phyloP scores from a whole-genome alignment of 768 basidiomycete species.

The Holtermannia corniformis region DNA sequence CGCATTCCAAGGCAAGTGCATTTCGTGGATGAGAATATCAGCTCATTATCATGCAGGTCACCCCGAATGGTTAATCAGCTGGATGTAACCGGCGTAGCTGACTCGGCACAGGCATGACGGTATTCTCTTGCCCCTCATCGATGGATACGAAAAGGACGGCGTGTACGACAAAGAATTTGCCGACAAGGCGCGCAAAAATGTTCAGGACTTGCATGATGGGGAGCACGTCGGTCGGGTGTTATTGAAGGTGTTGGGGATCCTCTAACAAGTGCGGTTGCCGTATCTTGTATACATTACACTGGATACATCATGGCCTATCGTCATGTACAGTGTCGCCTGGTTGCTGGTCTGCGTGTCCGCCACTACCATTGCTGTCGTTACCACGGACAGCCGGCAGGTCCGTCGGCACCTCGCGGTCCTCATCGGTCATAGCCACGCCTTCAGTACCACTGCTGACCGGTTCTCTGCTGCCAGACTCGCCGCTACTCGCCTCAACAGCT shows the following conservation, averaged over 20 bases:
- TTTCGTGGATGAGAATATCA: background rate
- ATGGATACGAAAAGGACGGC: slow-evolving; percentile 24
- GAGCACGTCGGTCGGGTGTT: slow-evolving; percentile 16
- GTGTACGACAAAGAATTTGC: slow-evolving; percentile 22
- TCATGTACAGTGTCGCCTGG: too few species aligned
- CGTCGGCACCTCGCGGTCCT: too few species aligned
- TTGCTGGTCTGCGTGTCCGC: too few species aligned
- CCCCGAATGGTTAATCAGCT: slow-evolving; percentile 20
- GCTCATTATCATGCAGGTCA: slow-evolving; percentile 11
- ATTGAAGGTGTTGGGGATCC: slow-evolving; percentile 21
- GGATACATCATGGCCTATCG: too few species aligned
- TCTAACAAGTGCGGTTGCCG: slow-evolving; percentile 2
- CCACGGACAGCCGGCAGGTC: too few species aligned
- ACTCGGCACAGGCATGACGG: slow-evolving; percentile 14
- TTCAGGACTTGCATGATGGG: slow-evolving; percentile 16
- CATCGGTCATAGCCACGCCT: too few species aligned
- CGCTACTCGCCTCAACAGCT: background rate
- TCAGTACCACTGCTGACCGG: too few species aligned
- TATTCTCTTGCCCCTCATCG: slow-evolving; percentile 27
- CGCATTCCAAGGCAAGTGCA: slow-evolving; percentile 24
- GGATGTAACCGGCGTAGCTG: background rate
- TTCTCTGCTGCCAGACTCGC: too few species aligned
- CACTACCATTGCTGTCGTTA: too few species aligned
- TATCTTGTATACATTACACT: background rate
- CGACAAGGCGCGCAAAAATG: slow-evolving; percentile 15